Conservation (phyloP, 2,329 filamentous ascomycete species). For the Zalaria sp. region DNA sequence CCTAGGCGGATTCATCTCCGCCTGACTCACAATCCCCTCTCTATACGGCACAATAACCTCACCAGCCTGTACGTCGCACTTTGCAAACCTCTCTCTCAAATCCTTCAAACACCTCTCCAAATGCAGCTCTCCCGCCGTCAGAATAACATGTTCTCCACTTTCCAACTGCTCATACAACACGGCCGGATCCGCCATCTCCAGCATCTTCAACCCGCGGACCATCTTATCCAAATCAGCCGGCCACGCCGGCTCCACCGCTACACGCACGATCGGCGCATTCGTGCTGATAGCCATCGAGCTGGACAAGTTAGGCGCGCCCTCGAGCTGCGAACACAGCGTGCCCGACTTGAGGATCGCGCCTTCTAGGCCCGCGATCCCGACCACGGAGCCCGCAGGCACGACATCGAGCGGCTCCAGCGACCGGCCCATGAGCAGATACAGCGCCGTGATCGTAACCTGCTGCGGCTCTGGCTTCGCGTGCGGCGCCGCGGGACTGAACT, state of each 20-base stretch:
- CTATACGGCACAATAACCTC: conserved; percentile 91
- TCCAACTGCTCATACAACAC: conserved; percentile 88
- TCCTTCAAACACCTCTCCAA: conserved; percentile 89
- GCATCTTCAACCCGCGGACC: conserved; percentile 71
- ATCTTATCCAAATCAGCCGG: conserved; percentile 88
- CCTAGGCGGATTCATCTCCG: conserved; percentile 74
- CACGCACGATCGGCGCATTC: conserved; percentile 68
- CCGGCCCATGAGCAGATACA: conserved; percentile 94
- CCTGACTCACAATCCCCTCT: conserved; percentile 68
- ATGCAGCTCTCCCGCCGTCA: conserved; percentile 89
- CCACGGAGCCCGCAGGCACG: conserved; percentile 87
- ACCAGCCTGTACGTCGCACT: conserved; percentile 87
- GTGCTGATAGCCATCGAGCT: conserved; percentile 69
- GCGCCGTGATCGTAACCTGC: conserved; percentile 69
- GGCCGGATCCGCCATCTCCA: conserved; percentile 91
- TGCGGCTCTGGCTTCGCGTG: conserved; percentile 59
- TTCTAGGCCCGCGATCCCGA: conserved; percentile 84
- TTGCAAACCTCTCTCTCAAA: conserved; percentile 79
- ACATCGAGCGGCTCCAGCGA: conserved; percentile 68
- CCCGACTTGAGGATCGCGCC: conserved; percentile 92
- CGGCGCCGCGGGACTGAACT: conserved; percentile 73
- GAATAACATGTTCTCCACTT: conserved; percentile 86
- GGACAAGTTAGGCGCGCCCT: conserved; percentile 80
- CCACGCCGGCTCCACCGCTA: conserved; percentile 86
- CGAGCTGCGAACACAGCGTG: conserved; percentile 75